phyloP scores from a whole-genome alignment of 345 rosid genomes.

The Abelmoschus esculentus region DNA sequence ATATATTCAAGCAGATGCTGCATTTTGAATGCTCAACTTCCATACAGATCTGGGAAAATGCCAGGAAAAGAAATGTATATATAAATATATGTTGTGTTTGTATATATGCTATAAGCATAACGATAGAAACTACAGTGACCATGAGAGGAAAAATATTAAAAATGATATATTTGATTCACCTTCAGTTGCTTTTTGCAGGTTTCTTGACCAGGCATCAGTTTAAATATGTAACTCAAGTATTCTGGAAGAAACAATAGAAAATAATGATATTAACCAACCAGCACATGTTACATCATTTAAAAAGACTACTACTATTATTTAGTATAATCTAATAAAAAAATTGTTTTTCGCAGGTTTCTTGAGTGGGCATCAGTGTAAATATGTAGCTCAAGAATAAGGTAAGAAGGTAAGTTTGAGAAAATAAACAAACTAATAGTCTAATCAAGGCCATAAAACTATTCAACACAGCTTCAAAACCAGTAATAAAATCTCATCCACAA shows the following conservation, averaged over 20 bases:
- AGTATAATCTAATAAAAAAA: not conserved
- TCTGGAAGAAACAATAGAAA: constrained; percentile 30
- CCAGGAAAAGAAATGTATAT: not conserved
- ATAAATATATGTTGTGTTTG: not conserved
- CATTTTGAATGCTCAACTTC: constrained; percentile 79
- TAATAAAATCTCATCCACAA: not conserved
- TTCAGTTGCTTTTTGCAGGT: constrained; percentile 35
- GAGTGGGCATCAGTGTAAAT: too few relatives aligned
- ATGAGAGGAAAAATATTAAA: not conserved
- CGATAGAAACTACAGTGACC: not conserved
- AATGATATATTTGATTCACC: constrained; percentile 29
- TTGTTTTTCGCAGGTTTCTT: too few relatives aligned
- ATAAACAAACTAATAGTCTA: not conserved
- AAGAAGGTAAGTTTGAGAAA: too few relatives aligned
- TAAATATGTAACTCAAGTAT: constrained; percentile 60
- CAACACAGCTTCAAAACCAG: not conserved
- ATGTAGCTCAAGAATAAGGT: too few relatives aligned
- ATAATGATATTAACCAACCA: not conserved
- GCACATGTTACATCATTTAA: not conserved
- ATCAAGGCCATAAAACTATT: not conserved
- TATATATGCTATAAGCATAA: constrained; percentile 2
- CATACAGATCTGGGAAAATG: constrained; percentile 45
- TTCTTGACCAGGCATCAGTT: constrained; percentile 44
- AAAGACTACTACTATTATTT: not conserved
- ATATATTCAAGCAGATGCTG: constrained; percentile 82